Base-by-base conservation (phyloP, 106 monocot species). In the Dioscorea dumetorum region DNA sequence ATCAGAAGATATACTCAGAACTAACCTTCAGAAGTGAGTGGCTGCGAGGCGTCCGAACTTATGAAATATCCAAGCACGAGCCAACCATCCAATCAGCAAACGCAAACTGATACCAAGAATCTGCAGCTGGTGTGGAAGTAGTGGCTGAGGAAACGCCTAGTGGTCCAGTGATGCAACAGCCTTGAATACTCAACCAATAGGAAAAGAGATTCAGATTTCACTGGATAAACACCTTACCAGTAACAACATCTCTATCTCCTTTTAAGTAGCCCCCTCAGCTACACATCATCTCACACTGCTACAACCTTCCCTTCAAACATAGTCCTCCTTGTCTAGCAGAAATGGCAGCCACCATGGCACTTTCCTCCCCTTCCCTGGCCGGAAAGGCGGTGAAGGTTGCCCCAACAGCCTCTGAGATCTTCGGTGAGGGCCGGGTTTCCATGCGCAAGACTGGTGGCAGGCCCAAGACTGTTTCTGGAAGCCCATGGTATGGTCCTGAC, bases 321-420 rank as follows among this genome's bases (percentile, higher is more conserved):
- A 41, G 3, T 6, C 6, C 6, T 41, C 10, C 41, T 41, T 41
- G 6, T 10, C 6, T 54, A 54, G 54, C 1, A 54, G 54, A 54
- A 21, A 60, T 72, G 66, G 71, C 72, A 5, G 68, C 79, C 48
- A 58, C 76, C 23, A 76, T 76, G 76, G 62, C 76, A 14, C 76
- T 76, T 57, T 76, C 76, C 63, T 76, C 76, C 24, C 76, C 76
- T 13, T 56, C 70, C 24, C 48, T 76, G 4, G 76, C 76, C 48
- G 70, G 76, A 22, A 69, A 57, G 54, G 62, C 76, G 14, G 67
- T 74, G 33, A 74, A 61, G 60, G 60, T 74, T 21, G 41, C 50
- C 31, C 74, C 74, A 34, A 66, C 74, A 12, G 22, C 74, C 57
- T 59, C 74, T 6, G 57, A 56, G 4, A 24, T 69, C 49, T 23